phyloP scores from a whole-genome alignment of 2,329 filamentous ascomycete species.

The Monosporascus sp. region DNA sequence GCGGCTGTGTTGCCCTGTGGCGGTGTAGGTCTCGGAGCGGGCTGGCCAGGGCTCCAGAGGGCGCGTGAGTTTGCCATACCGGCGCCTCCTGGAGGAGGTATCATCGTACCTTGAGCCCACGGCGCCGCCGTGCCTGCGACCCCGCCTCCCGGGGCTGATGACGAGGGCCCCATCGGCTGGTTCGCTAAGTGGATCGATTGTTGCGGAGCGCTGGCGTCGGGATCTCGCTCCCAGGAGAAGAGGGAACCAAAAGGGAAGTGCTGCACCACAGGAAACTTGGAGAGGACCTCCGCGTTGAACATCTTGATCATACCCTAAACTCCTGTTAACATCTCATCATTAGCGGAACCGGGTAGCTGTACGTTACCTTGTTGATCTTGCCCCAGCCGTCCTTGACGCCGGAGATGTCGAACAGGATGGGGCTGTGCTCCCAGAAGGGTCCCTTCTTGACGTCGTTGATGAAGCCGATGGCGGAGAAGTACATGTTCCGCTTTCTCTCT shows the following conservation, averaged over 20 bases:
- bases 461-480: constrained; percentile 93
- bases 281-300: constrained; percentile 94
- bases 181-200: constrained; percentile 54
- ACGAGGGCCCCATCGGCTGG: constrained; percentile 38
- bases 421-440: constrained; percentile 96
- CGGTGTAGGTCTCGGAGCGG: constrained; percentile 14
- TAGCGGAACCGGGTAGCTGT: background rate
- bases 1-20: constrained; percentile 13
- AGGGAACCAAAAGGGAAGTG: constrained; percentile 82
- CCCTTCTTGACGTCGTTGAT: constrained; percentile 96
- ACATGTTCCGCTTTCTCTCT: constrained; percentile 70
- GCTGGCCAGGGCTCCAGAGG: constrained; percentile 17
- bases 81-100: constrained; percentile 30
- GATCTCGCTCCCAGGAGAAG: constrained; percentile 72
- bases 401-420: constrained; percentile 89
- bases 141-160: constrained; percentile 16
- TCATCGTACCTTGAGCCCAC: constrained; percentile 38
- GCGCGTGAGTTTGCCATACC: constrained; percentile 25
- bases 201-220: constrained; percentile 46
- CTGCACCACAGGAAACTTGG: constrained; percentile 97
- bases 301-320: constrained; percentile 93
- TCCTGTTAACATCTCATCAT: constrained; percentile 4
- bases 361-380: constrained; percentile 80
- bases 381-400: constrained; percentile 92
- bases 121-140: constrained; percentile 36